Base-by-base conservation (phyloP, 805 yeast genomes). In the Myxozyma vanderwaltii region DNA sequence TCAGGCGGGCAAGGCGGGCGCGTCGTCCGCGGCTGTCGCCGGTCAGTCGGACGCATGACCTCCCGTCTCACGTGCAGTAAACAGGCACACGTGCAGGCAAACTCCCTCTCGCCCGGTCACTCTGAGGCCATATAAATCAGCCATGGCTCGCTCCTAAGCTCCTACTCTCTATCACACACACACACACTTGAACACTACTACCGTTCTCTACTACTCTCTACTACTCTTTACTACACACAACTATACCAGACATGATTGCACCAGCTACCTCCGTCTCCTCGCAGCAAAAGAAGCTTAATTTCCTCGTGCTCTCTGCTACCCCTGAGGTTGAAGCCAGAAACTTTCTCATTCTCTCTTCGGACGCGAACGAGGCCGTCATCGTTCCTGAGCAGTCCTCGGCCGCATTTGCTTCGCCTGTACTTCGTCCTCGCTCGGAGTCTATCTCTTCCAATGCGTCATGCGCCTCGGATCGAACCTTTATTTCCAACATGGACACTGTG, bases 371-470 rank as follows among this genome's bases (percentile, higher is more conserved):
- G 23, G 29, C 51, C 23, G 50, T 45, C 19, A 6, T 45, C 27
- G 27, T 38, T 10, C 51, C 43, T 7, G 56, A 44, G 26, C 44
- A 24, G 36, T 7, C 55, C 4, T 31, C 33, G 33, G 21, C 29
- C 6, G 41, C 40, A 24, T 29, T 6, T 31, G 13, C 17, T 17
- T 8, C 46, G 6, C 27, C 29, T n/a, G 47, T 21, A 4, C 36
- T 35, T 12, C 56, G 56, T 23, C 51, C 51, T n/a, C 56, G 56
- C 29, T 44, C 56, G 4, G 56, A 38, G 27, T 52, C 56, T 4
- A 24, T 45, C 27, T 33, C 51, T 13, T 38, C 41, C 17, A 38
- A 38, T 17, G 21, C 15, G 21, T 52, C 56, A 1, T 19, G 15
- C 29, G 33, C 50, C 15, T 52, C 56, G 26, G 38, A 31, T 24